Base-by-base conservation (phyloP, 225 moss, liverwort and hornwort genomes). In the Straminergon stramineum region DNA sequence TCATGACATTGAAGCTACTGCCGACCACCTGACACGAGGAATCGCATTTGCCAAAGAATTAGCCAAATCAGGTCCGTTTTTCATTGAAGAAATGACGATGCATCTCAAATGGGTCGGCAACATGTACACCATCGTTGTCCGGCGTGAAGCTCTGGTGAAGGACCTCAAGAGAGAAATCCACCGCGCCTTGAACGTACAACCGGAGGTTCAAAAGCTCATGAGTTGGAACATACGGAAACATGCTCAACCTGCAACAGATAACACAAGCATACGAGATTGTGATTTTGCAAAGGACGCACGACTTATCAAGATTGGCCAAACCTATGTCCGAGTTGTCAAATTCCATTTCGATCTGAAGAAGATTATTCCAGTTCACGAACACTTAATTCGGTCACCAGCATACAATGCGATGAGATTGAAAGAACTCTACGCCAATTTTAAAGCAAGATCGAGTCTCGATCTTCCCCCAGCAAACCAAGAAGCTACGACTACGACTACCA, bases 51-150 rank as follows among this genome's bases (percentile, higher is more conserved):
- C 94, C 9, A 90, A 88, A 23, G 89, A 85, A 17, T 31, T 93
- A 75, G 92, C 92, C 5, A 84, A 85, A 51, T 90, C 87, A 0
- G 93, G 92, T 5, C 91, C 92, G 0, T 70, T 13, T 32, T 79
- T 84, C 19, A 83, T 92, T 11, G 94, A 93, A 79, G 94, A 94
- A 69, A 89, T 94, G 94, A 94, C 94, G 6, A 93, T 94, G 94
- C 94, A 94, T 77, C 31, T 94, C 4, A 94, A 92, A 84, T 94
- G 94, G 94, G 93, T 94, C 2, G 94, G 94, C n/a, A 91, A 90
- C 35, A 89, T 91, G 77, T 94, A 94, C 64, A 94, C 91, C 9
- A 90, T 94, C 7, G 90, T 92, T 2, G 79, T 94, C 3, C 11
- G 27, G 4, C 88, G 89, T 1, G 91, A 93, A 77, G 94, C 84